Base-by-base conservation (phyloP, 2,329 filamentous ascomycete species). In the Tolypocladium tropicale region DNA sequence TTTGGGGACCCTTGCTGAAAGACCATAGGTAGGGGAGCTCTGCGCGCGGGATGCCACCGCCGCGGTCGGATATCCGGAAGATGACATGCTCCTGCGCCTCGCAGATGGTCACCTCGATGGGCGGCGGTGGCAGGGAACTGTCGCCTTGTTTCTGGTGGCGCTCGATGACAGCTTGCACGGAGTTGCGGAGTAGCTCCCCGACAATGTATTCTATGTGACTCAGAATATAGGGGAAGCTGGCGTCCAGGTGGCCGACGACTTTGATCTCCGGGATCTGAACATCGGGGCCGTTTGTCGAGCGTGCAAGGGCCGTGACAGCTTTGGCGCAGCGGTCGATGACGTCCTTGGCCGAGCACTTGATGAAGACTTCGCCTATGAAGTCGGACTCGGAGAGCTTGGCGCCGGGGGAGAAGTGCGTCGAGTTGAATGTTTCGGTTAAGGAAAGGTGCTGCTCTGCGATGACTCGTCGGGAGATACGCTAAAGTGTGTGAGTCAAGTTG, bases 391-490 rank as follows among this genome's bases (percentile, higher is more conserved):
- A 79, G 41, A 86, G 80, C 61, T 86, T 87, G 3, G 88, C 85
- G 59, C 90, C 84, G 0, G 90, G 89, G 56, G 91, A 93, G 75
- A 96, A 92, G 83, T 89, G 92, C 2, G 89, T 87, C 0, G 89
- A 89, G 70, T 94, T 87, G 75, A 92, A 97, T 1, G 92, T 96
- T 63, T 97, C 92, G 5, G 92, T 96, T 21, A 99, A 80, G 11
- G 94, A 91, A 39, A 99, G 83, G 68, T 99, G 94, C 67, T 99
- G 94, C 72, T 99, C 94, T 36, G 94, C 94, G 67, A 99, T 99
- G 62, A 97, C 94, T 59, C 95, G 85, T 58, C 94, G 86, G 49
- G 92, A 96, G 63, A 99, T 99, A 58, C 94, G 84, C 89, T 94
- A 62, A 25, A 28, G 43, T 33, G 34, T 54, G 54, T 63, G 39